These are phyloP conservation scores for Entomortierella lignicola DNA, from an alignment of 192 early-diverging fungal species.

Conservation along the genomic window DNA sequence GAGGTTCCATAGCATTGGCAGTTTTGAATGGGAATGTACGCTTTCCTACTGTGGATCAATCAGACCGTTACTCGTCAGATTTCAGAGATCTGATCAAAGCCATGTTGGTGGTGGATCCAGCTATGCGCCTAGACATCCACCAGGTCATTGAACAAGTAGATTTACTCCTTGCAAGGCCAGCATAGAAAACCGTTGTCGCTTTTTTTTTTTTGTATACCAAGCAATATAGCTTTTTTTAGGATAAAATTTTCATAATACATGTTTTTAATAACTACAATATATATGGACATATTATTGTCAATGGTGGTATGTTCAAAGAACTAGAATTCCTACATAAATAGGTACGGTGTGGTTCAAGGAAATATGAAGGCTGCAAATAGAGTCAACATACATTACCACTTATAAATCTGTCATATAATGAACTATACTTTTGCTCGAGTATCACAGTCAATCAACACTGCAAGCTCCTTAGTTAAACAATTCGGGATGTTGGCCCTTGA, in stretches of 20 bases:
- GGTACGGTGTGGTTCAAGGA: no score
- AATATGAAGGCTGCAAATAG: no score
- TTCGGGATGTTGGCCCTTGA: constrained; percentile 22
- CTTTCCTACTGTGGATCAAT: constrained; percentile 56
- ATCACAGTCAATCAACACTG: no score
- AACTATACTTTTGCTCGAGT: no score
- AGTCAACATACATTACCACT: no score
- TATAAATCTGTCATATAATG: no score
- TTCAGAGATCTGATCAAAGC: constrained; percentile 66
- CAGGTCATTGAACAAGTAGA: constrained; percentile 59
- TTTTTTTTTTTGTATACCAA: background rate
- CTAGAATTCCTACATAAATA: no score
- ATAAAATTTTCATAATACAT: no score
- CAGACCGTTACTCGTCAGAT: constrained; percentile 63
- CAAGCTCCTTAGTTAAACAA: background rate
- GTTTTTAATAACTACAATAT: no score
- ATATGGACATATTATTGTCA: no score
- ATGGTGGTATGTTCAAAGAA: no score
- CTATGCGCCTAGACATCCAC: constrained; percentile 67
- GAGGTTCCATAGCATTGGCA: constrained; percentile 78
- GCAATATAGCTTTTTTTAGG: no score
- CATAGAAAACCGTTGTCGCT: constrained; percentile 3
- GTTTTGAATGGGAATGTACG: constrained; percentile 72
- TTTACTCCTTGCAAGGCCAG: constrained; percentile 23
- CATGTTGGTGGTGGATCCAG: constrained; percentile 72